Evolutionary conservation across 2,329 filamentous ascomycete species (phyloP), one percentile per base, ranked within the genome.

Genomic region (Calonectria pseudoreteaudii): DNA sequence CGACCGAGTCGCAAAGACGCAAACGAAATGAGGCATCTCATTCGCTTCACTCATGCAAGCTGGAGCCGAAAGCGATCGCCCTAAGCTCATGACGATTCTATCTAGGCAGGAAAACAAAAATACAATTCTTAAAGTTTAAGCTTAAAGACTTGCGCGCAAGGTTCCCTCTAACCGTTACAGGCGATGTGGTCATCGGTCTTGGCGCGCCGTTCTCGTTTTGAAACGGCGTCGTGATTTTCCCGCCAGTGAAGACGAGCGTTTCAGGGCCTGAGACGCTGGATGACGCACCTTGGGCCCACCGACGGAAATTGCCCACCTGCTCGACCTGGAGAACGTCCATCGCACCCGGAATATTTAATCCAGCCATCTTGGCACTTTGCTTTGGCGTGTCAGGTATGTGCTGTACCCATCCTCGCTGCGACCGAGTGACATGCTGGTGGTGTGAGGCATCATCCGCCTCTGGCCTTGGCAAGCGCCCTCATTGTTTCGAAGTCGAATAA

Each of bases 101-200:
- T 47, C 28, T 16, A 7, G n/a, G 26, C 28, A 30, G 20, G 5
- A n/a, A 47, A 64, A 64, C 23, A 64, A 31, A 31, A 28, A 64
- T 44, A 44, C n/a, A 44, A 64, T 16, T 7, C 36, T 56, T 47
- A 68, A 68, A 20, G 66, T 68, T 68, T 68, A 68, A 68, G 66
- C 66, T 68, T 68, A 68, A 68, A 68, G 50, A 34, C 3, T 34
- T n/a, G 38, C 18, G 36, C 26, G 26, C 66, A 3, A 47, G n/a
- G 36, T 28, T 36, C 53, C 56, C 11, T 28, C 60, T 26, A 47
- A 64, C 28, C 60, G 53, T 36, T 23, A 20, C 31, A 38, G n/a
- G 53, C 50, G 28, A 53, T 14, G 34, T n/a, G 60, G 60, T 28
- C 36, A 64, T 47, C 28, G 28, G 1, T 28, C 28, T 28, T 26